Evolutionary conservation across 1,284 basidiomycete species (phyloP).

Genomic region (Microbotryum intermedium): DNA sequence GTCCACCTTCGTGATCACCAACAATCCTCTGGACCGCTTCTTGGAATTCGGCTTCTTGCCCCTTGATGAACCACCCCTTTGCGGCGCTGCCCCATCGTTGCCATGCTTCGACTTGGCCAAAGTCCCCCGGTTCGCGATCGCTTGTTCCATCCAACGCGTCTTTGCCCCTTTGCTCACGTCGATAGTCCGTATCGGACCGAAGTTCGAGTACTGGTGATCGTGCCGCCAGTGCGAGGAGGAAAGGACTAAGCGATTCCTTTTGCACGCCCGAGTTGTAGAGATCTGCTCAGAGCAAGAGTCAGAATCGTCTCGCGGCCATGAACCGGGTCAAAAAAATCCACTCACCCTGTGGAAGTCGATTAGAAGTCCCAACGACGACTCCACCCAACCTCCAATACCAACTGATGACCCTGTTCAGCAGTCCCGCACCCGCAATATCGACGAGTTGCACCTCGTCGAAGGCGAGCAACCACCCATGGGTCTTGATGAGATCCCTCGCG

Average conservation of each 20-base stretch:
- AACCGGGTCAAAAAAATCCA: background rate
- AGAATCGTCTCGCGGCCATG: background rate
- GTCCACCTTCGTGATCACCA: constrained; percentile 16
- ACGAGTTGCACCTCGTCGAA: constrained; percentile 65
- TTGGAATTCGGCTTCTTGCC: constrained; percentile 37
- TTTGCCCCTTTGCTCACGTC: constrained; percentile 23
- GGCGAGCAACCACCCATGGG: constrained; percentile 51
- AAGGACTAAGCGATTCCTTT: constrained; percentile 49
- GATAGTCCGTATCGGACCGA: constrained; percentile 40
- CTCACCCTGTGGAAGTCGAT: constrained; percentile 34
- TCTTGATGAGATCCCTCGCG: constrained; percentile 48
- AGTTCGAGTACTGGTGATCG: constrained; percentile 56
- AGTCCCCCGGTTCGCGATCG: constrained; percentile 7
- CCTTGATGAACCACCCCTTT: constrained; percentile 31
- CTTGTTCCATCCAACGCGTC: constrained; percentile 5
- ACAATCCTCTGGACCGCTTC: constrained; percentile 33
- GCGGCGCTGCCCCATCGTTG: constrained; percentile 17
- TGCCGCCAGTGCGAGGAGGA: constrained; percentile 55
- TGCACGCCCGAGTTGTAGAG: constrained; percentile 63
- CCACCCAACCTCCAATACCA: constrained; percentile 70
- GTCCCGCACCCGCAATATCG: constrained; percentile 47
- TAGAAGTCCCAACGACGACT: constrained; percentile 50
- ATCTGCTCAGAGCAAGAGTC: constrained; percentile 34
- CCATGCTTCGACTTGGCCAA: constrained; percentile 27
- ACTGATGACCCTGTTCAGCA: constrained; percentile 60